These are phyloP conservation scores for Cryphonectria radicalis DNA, from an alignment of 2,329 filamentous ascomycete species.

Conservation along the genomic window DNA sequence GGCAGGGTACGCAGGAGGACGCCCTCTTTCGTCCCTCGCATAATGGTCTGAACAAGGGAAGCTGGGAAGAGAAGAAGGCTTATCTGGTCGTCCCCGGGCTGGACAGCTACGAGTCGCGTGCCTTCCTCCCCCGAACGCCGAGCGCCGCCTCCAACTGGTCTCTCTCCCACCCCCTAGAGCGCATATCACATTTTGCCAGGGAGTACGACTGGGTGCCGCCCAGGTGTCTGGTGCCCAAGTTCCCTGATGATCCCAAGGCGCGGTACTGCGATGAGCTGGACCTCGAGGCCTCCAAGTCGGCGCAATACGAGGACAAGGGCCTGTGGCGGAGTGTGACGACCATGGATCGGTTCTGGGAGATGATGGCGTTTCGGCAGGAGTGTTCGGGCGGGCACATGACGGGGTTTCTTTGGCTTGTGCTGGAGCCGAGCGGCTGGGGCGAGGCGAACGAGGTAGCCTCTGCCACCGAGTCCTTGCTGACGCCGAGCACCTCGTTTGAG, in stretches of 20 bases:
- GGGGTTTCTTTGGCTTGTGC: conserved; percentile 92
- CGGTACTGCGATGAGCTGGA: conserved; percentile 89
- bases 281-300: conserved; percentile 70
- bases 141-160: conserved; percentile 63
- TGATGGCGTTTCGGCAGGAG: conserved; percentile 96
- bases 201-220: conserved; percentile 68
- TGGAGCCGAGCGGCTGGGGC: conserved; percentile 56
- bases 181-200: conserved; percentile 64
- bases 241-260: conserved; percentile 94
- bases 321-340: conserved; percentile 83
- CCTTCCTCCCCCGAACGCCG: conserved; percentile 69
- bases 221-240: conserved; percentile 83
- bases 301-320: conserved; percentile 59
- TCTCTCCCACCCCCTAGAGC: conserved; percentile 72
- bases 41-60: conserved; percentile 9
- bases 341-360: conserved; percentile 95
- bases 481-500: conserved; percentile 39
- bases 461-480: conserved; percentile 31
- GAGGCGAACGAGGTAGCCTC: conserved; percentile 22
- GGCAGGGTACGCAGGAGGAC: conserved; percentile 38
- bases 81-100: conserved; percentile 89
- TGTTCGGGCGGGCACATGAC: conserved; percentile 91
- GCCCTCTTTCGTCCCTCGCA: conserved; percentile 26
- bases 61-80: conserved; percentile 62
- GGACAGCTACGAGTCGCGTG: conserved; percentile 78